Evolutionary conservation across 257 asterid species (phyloP), one percentile per base, ranked within the genome.

Genomic region (Jacaranda mimosifolia): DNA sequence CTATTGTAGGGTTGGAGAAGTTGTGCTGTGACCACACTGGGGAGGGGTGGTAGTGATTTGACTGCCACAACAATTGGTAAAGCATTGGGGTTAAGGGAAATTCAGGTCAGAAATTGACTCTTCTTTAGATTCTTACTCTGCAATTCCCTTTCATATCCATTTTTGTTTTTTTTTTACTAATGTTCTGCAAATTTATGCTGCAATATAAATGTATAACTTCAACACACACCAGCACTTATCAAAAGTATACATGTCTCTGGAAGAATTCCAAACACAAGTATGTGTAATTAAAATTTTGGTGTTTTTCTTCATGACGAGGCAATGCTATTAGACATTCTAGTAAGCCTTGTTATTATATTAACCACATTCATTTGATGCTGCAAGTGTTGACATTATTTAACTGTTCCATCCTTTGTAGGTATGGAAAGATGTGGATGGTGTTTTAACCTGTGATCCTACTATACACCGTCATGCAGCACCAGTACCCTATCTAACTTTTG

Each of bases 341-440:
- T 49, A 26, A 26, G 32, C 32, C 32, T 26, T 26, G 32, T 26
- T 26, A 26, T 26, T 26, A 26, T 26, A 26, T 26, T 26, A 26
- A 26, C 32, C 1, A 26, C 63, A 40, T 65, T 53, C 13, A 64
- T 53, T 32, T 69, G 70, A 69, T 76, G 74, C 38, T 58, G 62
- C 32, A n/a, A 18, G 63, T 1, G 15, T 26, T 77, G 69, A 68
- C 79, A 36, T 74, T 42, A 39, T 72, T 8, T 55, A 17, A 76
- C 46, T 73, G 21, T 52, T 74, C 57, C 53, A 51, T 73, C 67
- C 68, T 64, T 82, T 76, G 73, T 85, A 95, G 98, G 97, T 95
- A 35, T 95, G 99, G 99, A 95, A 95, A 85, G 99, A 95, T 78
- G 99, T 95, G 74, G 99, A 93, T 81, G 99, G 99, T 77, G 99